Conservation (phyloP, 805 yeast genomes). For the Blastobotrys americana region DNA sequence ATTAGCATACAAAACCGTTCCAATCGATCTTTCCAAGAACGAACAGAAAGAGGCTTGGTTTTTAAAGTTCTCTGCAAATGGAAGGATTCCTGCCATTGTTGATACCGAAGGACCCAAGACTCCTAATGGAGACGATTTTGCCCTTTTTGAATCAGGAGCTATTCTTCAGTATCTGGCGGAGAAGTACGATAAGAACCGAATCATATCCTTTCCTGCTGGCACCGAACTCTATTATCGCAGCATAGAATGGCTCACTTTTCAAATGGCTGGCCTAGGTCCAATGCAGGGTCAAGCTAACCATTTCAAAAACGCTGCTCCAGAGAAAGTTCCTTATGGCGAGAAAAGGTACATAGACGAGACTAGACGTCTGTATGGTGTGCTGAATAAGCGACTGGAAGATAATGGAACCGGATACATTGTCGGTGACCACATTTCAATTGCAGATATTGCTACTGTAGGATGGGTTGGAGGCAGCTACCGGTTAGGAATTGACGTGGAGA, state of each 20-base stretch:
- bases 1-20: slow-evolving; percentile 31
- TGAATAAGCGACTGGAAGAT: slow-evolving; percentile 43
- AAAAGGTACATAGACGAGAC: slow-evolving; percentile 47
- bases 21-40: slow-evolving; percentile 36
- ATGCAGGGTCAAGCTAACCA: slow-evolving; percentile 51
- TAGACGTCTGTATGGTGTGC: slow-evolving; percentile 46
- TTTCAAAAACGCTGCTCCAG: slow-evolving; percentile 33
- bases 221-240: slow-evolving; percentile 39
- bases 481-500: slow-evolving; percentile 12
- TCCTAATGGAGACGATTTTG: slow-evolving; percentile 36
- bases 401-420: slow-evolving; percentile 47
- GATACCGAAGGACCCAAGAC: slow-evolving; percentile 26
- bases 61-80: slow-evolving; percentile 51
- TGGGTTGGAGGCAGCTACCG: slow-evolving; percentile 35
- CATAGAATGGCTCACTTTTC: slow-evolving; percentile 46
- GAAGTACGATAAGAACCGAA: slow-evolving; percentile 49
- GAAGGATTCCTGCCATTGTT: slow-evolving; percentile 51
- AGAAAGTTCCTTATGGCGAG: slow-evolving; percentile 48
- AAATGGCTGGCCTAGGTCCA: slow-evolving; percentile 54
- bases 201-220: slow-evolving; percentile 33
- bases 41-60: slow-evolving; percentile 54
- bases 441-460: slow-evolving; percentile 45
- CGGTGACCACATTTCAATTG: slow-evolving; percentile 50
- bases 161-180: slow-evolving; percentile 54
- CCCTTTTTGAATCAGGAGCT: slow-evolving; percentile 55